Base-by-base conservation (phyloP, 331 rosid species). In the Stylosanthes scabra region DNA sequence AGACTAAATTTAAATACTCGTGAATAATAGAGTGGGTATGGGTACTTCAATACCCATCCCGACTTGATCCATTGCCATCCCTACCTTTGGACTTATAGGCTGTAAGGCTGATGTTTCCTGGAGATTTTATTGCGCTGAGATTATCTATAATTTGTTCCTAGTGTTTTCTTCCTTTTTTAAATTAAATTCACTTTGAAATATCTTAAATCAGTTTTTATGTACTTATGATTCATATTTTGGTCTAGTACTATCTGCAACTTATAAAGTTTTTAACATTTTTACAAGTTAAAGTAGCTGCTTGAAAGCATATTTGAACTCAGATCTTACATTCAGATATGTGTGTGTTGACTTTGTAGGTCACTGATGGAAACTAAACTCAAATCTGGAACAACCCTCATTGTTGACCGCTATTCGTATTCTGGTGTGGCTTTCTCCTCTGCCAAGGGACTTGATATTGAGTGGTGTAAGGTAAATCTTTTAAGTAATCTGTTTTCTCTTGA, bases 351-450 rank as follows among this genome's bases (percentile, higher is more conserved):
- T 6, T 56, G 67, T 86, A 94, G 99, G 82, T 83, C 84, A 13
- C 75, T 88, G 87, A 91, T 94, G 99, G 97, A 94, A 80, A 66
- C 83, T 57, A 91, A 89, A 79, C 72, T 94, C 71, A 89, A 88
- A 80, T 46, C 88, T 74, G 99, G 99, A 68, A 91, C 84, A 72
- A 91, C 93, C 3, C 90, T 91, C 70, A 85, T 94, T 75, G 93
- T 94, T 47, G 99, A 94, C 81, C 96, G 95, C 76, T 94, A 94
- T 84, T 91, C 97, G 70, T 94, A 84, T 74, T 94, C 96, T 10
- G 97, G 99, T 16, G 97, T 89, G 75, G 97, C 97, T 69, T 94
- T 88, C 87, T 94, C 97, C 11, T 84, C 93, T 9, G 93, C 99
- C 44, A 91, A 94, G 77, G 99, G 99, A 80, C 92, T 94, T 58